Base-by-base conservation (phyloP, 2,329 filamentous ascomycete species). In the Simplicillium sp. region DNA sequence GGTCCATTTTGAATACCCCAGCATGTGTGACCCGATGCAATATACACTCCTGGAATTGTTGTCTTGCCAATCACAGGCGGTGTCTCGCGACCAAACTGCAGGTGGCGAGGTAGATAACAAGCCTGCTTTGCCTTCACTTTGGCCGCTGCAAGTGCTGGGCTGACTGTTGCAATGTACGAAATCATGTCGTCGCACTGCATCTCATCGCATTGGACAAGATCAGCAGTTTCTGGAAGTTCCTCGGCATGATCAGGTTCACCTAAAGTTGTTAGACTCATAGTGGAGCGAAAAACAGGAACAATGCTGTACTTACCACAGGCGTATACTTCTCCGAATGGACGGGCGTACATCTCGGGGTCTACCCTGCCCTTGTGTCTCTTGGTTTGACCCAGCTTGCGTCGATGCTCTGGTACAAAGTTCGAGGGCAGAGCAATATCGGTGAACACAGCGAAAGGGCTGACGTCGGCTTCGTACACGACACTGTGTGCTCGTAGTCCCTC, bases 1-100 rank as follows among this genome's bases (percentile, higher is more conserved):
- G 90, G 89, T 1, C 81, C 87, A 64, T 98, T 97, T 65, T 97
- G 90, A 16, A 98, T 95, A 0, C 92, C 92, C 92, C 92, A 98
- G 65, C 90, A 97, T 2, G 88, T 95, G 67, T 98, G 92, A 0
- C 92, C 92, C 0, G 87, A 75, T 1, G 92, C 92, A 44, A 97
- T 69, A 59, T 84, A 82, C 34, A 97, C 54, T 0, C 89, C 88
- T 7, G 78, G 75, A 0, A 82, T 77, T 2, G 75, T 73, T 7
- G 88, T 89, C 40, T 72, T 67, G 0, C 92, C 92, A 17, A 97
- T 74, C 38, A 97, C 61, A 5, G 92, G 90, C 0, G 77, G 80
- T 31, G 62, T 65, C 57, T 77, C 73, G 35, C 71, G 67, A n/a
- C 80, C 77, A 39, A 70, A 69, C 3, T 70, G 66, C 50, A 73